Evolutionary conservation across 2,329 filamentous ascomycete species (phyloP), one percentile per base, ranked within the genome.

Genomic region (Aureobasidium sp.): DNA sequence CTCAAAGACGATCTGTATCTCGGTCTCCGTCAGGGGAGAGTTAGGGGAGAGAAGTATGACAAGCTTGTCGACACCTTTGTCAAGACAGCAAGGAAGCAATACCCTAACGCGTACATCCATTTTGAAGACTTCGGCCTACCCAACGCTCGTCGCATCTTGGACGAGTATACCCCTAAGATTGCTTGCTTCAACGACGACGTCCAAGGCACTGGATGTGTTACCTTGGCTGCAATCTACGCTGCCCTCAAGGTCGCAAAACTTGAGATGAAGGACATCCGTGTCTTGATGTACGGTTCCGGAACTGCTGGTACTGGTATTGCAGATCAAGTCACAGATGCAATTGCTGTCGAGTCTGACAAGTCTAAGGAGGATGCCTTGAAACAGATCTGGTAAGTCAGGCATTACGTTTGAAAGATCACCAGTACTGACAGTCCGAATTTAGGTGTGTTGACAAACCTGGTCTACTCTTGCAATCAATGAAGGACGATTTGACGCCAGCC

Each of bases 131-230:
- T 96, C 75, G 91, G 90, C 0, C 75, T 95, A 0, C 73, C 74
- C 1, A 96, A 96, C 68, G 89, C 90, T 0, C 81, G 88, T 33
- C 82, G 89, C 3, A 82, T 96, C 2, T 79, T 96, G 0, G 89
- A 96, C 63, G 82, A 80, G 39, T 96, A 94, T 68, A 83, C 87
- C 0, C 80, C 86, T 0, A 70, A 88, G 54, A 86, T 93, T 8
- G 81, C 91, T 0, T 95, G 90, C 72, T 96, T 96, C 79, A 96
- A 96, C 69, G 91, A 96, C 63, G 91, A 96, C 71, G 86, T 96
- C 0, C 91, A 96, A 72, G 91, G 91, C 1, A 96, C 91, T 0
- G 91, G 91, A 0, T 93, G 89, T 63, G 90, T 96, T 0, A 93
- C 91, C 0, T 81, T 96, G 0, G 91, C 91, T 0, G 91, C 88